Conservation (phyloP, 192 early-diverging fungal genomes). For the Mortierella claussenii region DNA sequence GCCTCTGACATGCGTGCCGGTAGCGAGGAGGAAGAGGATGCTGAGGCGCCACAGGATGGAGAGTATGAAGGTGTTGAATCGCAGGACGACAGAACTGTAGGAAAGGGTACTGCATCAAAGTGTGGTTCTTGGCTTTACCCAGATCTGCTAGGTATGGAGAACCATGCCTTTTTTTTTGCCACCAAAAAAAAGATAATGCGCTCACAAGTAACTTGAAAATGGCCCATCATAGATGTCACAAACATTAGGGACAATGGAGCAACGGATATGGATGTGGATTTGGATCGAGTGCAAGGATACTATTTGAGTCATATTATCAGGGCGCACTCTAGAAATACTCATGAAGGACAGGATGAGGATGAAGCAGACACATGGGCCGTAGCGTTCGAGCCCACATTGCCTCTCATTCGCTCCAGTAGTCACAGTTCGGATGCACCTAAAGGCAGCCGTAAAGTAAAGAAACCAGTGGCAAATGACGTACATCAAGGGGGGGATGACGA, state of each 20-base stretch:
- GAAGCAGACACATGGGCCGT: conserved; percentile 55
- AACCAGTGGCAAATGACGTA: neutral
- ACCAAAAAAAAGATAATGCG: neutral
- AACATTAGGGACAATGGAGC: neutral
- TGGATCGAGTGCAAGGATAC: conserved; percentile 6
- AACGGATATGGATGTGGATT: conserved; percentile 15
- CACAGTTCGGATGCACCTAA: neutral
- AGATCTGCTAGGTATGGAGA: conserved; percentile 9
- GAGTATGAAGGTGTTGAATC: no score
- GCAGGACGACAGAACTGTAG: no score
- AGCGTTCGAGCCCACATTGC: conserved; percentile 55
- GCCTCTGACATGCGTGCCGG: no score
- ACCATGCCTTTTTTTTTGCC: neutral
- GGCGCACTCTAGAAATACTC: conserved; percentile 37
- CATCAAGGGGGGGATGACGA: neutral
- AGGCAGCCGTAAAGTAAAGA: neutral
- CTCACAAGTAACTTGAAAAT: neutral
- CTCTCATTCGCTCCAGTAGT: conserved; percentile 1
- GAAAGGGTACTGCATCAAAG: no score
- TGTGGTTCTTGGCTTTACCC: conserved; percentile 19
- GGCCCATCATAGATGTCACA: neutral
- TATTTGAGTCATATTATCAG: conserved; percentile 35
- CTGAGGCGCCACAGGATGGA: no score
- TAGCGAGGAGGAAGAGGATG: no score
- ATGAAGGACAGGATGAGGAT: conserved; percentile 44